Conservation (phyloP, 495 filamentous ascomycete genomes). For the Penicillium atrosanguineum region DNA sequence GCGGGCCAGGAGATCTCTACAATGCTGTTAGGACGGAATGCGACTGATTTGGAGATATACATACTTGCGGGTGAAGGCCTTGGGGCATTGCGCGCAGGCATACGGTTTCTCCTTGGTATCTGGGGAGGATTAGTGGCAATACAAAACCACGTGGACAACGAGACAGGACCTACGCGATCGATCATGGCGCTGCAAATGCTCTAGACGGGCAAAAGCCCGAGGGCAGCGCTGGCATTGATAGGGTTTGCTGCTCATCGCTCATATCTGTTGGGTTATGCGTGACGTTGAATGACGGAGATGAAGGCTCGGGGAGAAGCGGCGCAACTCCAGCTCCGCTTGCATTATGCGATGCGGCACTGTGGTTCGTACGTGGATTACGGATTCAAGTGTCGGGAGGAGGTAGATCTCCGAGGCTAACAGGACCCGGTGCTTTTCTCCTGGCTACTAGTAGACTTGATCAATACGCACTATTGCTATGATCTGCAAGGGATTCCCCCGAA, state of each 20-base stretch:
- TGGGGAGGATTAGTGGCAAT: conserved; percentile 19
- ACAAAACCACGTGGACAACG: not conserved
- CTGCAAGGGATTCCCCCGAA: not conserved
- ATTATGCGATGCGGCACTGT: not conserved
- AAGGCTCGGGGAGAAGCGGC: conserved; percentile 5
- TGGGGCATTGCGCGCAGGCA: conserved; percentile 34
- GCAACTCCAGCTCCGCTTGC: conserved; percentile 7
- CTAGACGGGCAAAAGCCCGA: conserved; percentile 37
- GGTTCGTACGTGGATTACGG: no score
- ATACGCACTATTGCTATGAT: not conserved
- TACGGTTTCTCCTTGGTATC: conserved; percentile 48
- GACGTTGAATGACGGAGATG: not conserved
- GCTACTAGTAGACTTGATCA: not conserved
- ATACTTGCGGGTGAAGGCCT: conserved; percentile 43
- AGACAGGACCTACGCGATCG: conserved; percentile 34
- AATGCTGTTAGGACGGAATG: not conserved
- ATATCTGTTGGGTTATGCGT: conserved; percentile 4
- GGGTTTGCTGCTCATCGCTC: conserved; percentile 24
- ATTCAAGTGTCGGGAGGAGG: no score
- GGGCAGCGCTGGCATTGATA: conserved; percentile 41
- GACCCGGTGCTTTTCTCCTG: not conserved
- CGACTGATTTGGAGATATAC: not conserved
- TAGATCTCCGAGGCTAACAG: not conserved
- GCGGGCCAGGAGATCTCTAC: conserved; percentile 36
- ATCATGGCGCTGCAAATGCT: conserved; percentile 46